Percentiles rank a stretch among this genome's conserved stretches.
Conservation (phyloP, 208 protist genomes). For the Leishmania major region DNA sequence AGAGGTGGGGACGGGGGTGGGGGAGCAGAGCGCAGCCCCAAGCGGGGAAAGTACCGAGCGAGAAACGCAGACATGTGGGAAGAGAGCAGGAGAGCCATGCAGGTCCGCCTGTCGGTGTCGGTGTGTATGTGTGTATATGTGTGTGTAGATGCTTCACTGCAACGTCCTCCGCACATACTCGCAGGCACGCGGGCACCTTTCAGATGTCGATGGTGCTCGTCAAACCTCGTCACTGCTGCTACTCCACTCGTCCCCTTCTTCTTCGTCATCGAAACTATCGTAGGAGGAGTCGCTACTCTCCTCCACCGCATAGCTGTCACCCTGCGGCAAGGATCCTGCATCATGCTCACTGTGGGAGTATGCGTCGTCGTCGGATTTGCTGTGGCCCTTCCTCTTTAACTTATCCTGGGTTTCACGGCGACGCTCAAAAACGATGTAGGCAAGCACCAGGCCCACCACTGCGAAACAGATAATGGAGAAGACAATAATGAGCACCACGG, state of each 20-base stretch:
- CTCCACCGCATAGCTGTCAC: neutral
- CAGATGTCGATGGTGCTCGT: neutral
- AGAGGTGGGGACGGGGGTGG: neutral
- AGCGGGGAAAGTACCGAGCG: too few relatives aligned
- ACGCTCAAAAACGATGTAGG: slow-evolving; percentile 28
- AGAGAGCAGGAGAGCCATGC: neutral
- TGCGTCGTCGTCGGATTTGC: neutral
- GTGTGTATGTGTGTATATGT: too few relatives aligned
- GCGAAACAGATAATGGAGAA: slow-evolving; percentile 18
- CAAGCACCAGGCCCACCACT: slow-evolving; percentile 16
- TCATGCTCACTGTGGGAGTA: neutral
- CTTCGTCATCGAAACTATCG: neutral
- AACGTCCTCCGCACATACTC: neutral
- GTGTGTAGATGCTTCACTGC: neutral
- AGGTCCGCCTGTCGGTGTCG: neutral
- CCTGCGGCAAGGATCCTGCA: too few relatives aligned
- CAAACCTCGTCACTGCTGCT: neutral
- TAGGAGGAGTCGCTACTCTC: neutral
- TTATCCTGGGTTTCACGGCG: neutral
- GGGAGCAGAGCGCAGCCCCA: neutral
- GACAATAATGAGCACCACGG: slow-evolving; percentile 32
- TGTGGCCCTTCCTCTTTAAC: neutral
- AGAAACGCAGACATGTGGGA: neutral
- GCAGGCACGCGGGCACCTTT: neutral
- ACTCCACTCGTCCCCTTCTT: neutral